Conservation (phyloP, 495 filamentous ascomycete species). For the Lasiosphaeriaceae sp. region DNA sequence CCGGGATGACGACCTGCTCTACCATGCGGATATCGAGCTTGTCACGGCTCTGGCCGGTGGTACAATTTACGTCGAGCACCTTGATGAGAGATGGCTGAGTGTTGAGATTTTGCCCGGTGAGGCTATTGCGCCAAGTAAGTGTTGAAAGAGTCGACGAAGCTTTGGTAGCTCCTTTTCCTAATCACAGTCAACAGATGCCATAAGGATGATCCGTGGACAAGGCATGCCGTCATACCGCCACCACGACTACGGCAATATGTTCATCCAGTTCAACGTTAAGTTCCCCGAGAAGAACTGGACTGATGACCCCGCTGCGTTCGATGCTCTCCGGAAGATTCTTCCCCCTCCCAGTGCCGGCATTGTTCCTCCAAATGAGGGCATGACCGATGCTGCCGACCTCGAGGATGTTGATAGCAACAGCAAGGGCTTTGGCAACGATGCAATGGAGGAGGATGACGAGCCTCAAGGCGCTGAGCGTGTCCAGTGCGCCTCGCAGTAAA, state of each 20-base stretch:
- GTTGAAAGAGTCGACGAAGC: background rate
- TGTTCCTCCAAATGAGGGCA: constrained; percentile 69
- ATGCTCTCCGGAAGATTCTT: constrained; percentile 73
- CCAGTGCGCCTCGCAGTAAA: constrained; percentile 96
- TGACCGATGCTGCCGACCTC: constrained; percentile 78
- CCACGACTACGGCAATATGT: constrained; percentile 94
- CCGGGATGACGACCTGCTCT: constrained; percentile 94
- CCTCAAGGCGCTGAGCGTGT: constrained; percentile 77
- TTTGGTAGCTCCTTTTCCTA: constrained; percentile 17
- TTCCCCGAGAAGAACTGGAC: constrained; percentile 76
- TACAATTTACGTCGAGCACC: constrained; percentile 84
- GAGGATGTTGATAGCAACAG: constrained; percentile 76
- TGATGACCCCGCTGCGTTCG: constrained; percentile 49
- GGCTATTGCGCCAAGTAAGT: constrained; percentile 86
- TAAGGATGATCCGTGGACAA: constrained; percentile 95
- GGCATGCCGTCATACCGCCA: constrained; percentile 98
- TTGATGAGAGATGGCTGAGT: constrained; percentile 93
- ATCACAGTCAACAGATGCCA: constrained; percentile 54
- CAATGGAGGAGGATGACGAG: constrained; percentile 81
- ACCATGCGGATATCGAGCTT: constrained; percentile 91
- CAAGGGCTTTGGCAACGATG: constrained; percentile 59
- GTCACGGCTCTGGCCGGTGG: constrained; percentile 93
- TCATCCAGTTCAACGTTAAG: constrained; percentile 95
- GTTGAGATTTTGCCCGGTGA: constrained; percentile 89
- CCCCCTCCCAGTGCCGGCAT: constrained; percentile 61